Evolutionary conservation across 305 asterid species (phyloP), one percentile per base, ranked within the genome.

Genomic region (Salvia sclarea): DNA sequence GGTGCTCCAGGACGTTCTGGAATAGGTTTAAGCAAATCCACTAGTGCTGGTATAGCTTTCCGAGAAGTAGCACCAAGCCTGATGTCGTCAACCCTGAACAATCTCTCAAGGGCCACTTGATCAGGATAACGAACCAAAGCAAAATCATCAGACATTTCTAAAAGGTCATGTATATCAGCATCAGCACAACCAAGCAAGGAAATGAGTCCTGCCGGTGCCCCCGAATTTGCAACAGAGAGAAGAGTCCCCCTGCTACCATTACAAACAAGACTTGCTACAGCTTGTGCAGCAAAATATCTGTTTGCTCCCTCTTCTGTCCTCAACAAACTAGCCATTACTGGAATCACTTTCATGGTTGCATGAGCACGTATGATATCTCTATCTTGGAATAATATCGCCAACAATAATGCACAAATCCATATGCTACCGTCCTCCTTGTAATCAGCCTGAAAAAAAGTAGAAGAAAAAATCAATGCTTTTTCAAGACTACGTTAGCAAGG

Each of bases 1-100:
- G 99, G 98, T 41, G 99, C 99, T 47, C 97, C 98, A 16, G 99
- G 99, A 43, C 99, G 96, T 78, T 92, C 98, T 7, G 99, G 99
- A 73, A 92, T 88, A 61, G 99, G 99, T 69, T 95, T 95, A 55
- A 95, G 97, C 83, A 95, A 82, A 83, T 95, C 99, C 73, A 95
- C 99, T n/a, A 92, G 90, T 17, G 95, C 94, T 17, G 99, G 99
- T 65, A 92, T 92, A 65, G 99, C 91, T 85, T 95, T 95, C 64
- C 99, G 78, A 47, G 99, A 95, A 74, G 99, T 86, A 48, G 98
- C 97, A 9, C 99, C 99, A 57, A 81, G 81, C 85, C 96, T 86
- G 70, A 95, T 95, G 82, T 95, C 98, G 50, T 95, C 98, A 30
- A 95, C 99, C 78, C 99, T 83, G 78, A 95, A 95, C 81, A 95